Percentiles rank a stretch among this genome's conserved stretches.
Conservation (phyloP, 768 basidiomycete genomes). For the Suillus hirtellus region DNA sequence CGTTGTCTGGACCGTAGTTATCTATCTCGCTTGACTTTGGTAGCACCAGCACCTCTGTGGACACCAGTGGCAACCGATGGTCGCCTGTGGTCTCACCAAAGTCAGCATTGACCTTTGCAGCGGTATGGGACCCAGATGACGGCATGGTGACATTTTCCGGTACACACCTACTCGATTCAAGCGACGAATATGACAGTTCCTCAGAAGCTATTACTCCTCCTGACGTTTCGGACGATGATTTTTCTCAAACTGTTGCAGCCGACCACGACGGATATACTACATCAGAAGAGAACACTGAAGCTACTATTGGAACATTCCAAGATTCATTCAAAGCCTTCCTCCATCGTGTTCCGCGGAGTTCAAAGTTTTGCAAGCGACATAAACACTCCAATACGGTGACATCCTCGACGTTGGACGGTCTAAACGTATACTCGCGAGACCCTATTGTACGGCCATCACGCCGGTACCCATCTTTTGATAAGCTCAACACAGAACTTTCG, state of each 20-base stretch:
- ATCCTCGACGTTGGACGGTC: slow-evolving; percentile 32
- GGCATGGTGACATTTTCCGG: slow-evolving; percentile 60
- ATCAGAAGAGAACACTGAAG: slow-evolving; percentile 21
- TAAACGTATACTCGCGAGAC: slow-evolving; percentile 33
- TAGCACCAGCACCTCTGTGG: slow-evolving; percentile 9
- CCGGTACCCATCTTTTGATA: slow-evolving; percentile 22
- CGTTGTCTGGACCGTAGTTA: slow-evolving; percentile 14
- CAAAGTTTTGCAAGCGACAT: slow-evolving; percentile 16
- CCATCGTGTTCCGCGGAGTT: slow-evolving; percentile 22
- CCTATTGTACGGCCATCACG: slow-evolving; percentile 15
- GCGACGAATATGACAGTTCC: slow-evolving; percentile 16
- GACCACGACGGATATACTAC: slow-evolving; percentile 19
- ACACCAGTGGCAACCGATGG: slow-evolving; percentile 41
- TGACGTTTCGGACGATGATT: slow-evolving; percentile 21
- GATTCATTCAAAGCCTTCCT: slow-evolving; percentile 32
- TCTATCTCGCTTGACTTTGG: slow-evolving; percentile 27
- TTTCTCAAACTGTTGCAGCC: slow-evolving; percentile 15
- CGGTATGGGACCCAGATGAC: slow-evolving; percentile 58
- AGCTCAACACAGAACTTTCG: slow-evolving; percentile 24
- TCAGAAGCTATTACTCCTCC: slow-evolving; percentile 14
- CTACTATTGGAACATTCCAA: slow-evolving; percentile 27
- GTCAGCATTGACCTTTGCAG: slow-evolving; percentile 57
- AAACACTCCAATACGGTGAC: slow-evolving; percentile 24
- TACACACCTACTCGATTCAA: slow-evolving; percentile 41
- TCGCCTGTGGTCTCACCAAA: slow-evolving; percentile 59